Conservation (phyloP, 202 grass and related monocot species). For the Dendrocalamus latiflorus region DNA sequence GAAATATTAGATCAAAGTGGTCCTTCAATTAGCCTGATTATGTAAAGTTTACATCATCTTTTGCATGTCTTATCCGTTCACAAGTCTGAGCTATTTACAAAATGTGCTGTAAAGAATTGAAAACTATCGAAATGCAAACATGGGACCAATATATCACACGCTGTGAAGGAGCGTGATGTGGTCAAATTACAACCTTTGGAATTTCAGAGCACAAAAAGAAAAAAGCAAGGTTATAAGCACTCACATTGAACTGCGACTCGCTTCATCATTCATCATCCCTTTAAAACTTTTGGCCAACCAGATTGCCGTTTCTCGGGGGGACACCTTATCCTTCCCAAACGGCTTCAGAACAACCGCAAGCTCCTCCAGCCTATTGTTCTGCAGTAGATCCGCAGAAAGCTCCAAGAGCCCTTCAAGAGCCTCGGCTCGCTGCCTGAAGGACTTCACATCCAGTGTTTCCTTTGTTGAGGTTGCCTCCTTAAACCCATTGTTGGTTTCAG, state of each 20-base stretch:
- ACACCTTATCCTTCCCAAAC: constrained; percentile 93
- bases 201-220: constrained; percentile 6
- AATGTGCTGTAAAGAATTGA: constrained; percentile 33
- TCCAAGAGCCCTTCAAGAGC: constrained; percentile 94
- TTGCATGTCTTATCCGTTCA: constrained; percentile 32
- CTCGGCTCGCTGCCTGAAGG: constrained; percentile 90
- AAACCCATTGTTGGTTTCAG: constrained; percentile 14
- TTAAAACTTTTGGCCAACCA: constrained; percentile 98
- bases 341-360: constrained; percentile 86
- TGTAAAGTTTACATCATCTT: constrained; percentile 16
- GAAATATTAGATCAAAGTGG: constrained; percentile 8
- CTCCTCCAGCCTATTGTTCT: constrained; percentile 80
- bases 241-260: constrained; percentile 45
- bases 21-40: constrained; percentile 1
- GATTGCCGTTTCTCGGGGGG: constrained; percentile 91
- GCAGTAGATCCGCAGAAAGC: constrained; percentile 82
- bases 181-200: constrained; percentile 28
- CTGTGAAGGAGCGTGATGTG: constrained; percentile 5
- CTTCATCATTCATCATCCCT: constrained; percentile 95
- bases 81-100: constrained; percentile 44
- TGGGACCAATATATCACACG: constrained; percentile 18
- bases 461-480: constrained; percentile 55
- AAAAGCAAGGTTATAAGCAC: not conserved
- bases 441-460: constrained; percentile 83
- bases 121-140: constrained; percentile 8